These are phyloP conservation scores for Trichoderma citrinoviride DNA, from an alignment of 2,329 filamentous ascomycete species.

Conservation along the genomic window DNA sequence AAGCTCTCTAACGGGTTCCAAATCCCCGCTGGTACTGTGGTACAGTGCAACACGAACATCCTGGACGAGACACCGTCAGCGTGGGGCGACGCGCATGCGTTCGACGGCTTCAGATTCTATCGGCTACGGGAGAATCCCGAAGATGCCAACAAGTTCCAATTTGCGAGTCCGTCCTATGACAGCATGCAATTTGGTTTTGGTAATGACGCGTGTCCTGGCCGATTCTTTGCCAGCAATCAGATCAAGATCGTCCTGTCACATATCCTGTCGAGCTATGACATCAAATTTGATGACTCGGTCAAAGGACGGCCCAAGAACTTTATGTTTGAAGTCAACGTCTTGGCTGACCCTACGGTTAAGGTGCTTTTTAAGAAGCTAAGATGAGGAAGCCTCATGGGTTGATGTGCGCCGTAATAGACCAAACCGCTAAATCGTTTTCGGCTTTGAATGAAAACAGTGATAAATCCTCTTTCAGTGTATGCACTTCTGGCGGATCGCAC, in stretches of 20 bases:
- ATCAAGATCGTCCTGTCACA: constrained; percentile 51
- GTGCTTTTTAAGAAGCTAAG: not conserved
- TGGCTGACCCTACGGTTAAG: not conserved
- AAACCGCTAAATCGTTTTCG: no score
- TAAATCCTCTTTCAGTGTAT: no score
- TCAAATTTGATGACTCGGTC: constrained; percentile 34
- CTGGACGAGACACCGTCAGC: constrained; percentile 17
- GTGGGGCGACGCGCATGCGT: constrained; percentile 32
- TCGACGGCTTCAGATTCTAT: constrained; percentile 48
- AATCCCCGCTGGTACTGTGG: constrained; percentile 42
- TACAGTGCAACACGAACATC: constrained; percentile 26
- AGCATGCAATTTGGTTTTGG: constrained; percentile 54
- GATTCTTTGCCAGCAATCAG: constrained; percentile 52
- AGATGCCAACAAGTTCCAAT: constrained; percentile 34
- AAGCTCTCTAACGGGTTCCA: constrained; percentile 44
- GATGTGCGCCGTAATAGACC: not conserved
- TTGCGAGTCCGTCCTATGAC: constrained; percentile 48
- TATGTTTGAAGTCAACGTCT: not conserved
- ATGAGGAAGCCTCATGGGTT: not conserved
- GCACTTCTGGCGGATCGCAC: no score
- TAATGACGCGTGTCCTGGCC: constrained; percentile 49
- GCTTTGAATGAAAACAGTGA: no score
- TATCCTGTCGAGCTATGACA: constrained; percentile 49
- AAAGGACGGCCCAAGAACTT: not conserved
- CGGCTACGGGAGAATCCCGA: constrained; percentile 37